Base-by-base conservation (phyloP, 1,139 yeast genomes). In the Debaryomyces coudertii region DNA sequence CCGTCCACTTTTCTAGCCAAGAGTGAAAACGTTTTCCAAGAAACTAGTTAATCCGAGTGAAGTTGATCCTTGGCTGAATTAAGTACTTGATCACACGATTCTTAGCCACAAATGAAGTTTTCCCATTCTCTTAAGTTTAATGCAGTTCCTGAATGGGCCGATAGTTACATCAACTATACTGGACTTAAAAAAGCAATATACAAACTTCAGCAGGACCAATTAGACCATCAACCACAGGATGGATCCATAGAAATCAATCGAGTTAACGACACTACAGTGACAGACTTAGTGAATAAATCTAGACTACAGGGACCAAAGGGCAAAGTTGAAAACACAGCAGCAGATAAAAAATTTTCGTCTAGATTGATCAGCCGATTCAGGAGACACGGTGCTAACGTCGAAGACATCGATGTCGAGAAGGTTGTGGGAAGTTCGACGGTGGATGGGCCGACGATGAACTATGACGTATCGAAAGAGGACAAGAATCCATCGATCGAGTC, bases 141-240 rank as follows among this genome's bases (percentile, higher is more conserved):
- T 62, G 87, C 89, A 18, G 92, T 86, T 29, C 92, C 93, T 4
- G 93, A 86, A 58, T 86, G 93, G 92, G 76, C 84, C 44, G 82
- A 85, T 46, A 66, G 76, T 50, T 86, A 86, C 59, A 72, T 86
- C 50, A 83, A 83, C 60, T 85, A 85, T 62, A 80, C 85, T 4
- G 73, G 77, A 7, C 71, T 86, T 40, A 86, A 86, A 59, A 83
- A 82, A 61, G 69, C 76, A 20, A 79, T 85, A 36, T 85, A 85
- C 58, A 56, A 59, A 53, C 65, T 72, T 43, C 77, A 72, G 48
- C 72, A 71, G 49, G 70, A 68, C 43, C 76, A 71, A 51, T 53
- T 69, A 38, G 63, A 62, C 18, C 49, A 48, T 36, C 50, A 49
- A 33, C 65, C 68, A 15, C 56, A 57, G 30, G 68, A 66, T 46